These are phyloP conservation scores for Vararia minispora DNA, from an alignment of 768 basidiomycete genomes.

Conservation along the genomic window DNA sequence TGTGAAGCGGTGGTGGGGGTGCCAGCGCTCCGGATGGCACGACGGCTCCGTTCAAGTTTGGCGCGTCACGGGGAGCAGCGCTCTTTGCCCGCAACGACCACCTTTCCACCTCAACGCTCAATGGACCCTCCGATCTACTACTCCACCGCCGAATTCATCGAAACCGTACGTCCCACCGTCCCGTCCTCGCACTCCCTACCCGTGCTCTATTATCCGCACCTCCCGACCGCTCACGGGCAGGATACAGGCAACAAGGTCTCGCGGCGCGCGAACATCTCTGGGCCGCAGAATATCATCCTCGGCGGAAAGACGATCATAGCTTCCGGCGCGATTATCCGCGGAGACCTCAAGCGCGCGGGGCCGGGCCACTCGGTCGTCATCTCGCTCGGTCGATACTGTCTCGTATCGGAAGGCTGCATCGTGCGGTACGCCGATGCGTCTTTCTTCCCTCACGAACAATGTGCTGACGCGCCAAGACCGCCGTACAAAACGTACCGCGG, in stretches of 20 bases:
- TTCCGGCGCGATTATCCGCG: conserved; percentile 81
- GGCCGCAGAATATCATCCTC: conserved; percentile 93
- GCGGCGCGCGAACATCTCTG: conserved; percentile 80
- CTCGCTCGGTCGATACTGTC: conserved; percentile 85
- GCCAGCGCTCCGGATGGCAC: too few species aligned
- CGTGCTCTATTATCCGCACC: neutral
- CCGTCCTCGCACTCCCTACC: neutral
- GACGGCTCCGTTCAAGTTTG: too few species aligned
- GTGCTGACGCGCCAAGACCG: conserved; percentile 41
- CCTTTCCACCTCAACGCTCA: neutral
- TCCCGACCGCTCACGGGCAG: conserved; percentile 27
- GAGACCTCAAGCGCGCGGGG: conserved; percentile 82
- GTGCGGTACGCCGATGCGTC: conserved; percentile 50
- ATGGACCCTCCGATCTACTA: conserved; percentile 77
- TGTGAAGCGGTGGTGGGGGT: too few species aligned
- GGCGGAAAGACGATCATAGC: conserved; percentile 97
- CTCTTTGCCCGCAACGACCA: neutral
- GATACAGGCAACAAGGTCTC: conserved; percentile 97
- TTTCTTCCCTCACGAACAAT: neutral
- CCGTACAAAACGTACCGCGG: conserved; percentile 87
- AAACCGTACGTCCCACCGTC: conserved; percentile 44
- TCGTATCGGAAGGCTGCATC: conserved; percentile 82
- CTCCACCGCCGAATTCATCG: conserved; percentile 76
- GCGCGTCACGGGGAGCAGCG: neutral
- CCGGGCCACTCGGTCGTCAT: conserved; percentile 92